Evolutionary conservation across 768 basidiomycete species (phyloP).

Genomic region (Collybia mongolica): DNA sequence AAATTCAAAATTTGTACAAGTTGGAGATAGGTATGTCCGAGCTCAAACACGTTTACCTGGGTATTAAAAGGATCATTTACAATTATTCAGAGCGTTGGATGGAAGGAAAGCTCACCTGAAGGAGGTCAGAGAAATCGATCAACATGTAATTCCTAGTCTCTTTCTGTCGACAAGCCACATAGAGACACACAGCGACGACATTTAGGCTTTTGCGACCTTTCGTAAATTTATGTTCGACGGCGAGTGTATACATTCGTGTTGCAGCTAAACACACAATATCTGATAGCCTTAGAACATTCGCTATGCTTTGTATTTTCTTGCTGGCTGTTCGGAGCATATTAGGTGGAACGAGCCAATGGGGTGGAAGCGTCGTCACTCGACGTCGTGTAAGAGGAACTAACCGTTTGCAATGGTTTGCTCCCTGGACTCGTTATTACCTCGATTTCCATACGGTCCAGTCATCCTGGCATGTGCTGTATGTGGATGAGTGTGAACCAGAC

Average conservation of each 20-base stretch:
- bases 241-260: conserved; percentile 86
- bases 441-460: conserved; percentile 79
- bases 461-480: conserved; percentile 76
- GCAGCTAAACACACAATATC: conserved; percentile 82
- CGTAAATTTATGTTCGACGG: conserved; percentile 91
- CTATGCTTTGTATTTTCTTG: conserved; percentile 81
- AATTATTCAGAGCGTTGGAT: neutral
- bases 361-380: neutral
- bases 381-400: conserved; percentile 28
- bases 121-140: conserved; percentile 96
- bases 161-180: conserved; percentile 89
- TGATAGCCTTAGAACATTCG: conserved; percentile 72
- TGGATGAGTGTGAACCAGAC: conserved; percentile 3
- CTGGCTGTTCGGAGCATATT: conserved; percentile 48
- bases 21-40: conserved; percentile 94
- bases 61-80: neutral
- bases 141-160: conserved; percentile 95
- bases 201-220: conserved; percentile 91
- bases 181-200: conserved; percentile 94
- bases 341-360: neutral
- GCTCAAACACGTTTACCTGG: conserved; percentile 96
- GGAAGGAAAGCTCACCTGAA: conserved; percentile 56
- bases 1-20: conserved; percentile 87
- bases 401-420: conserved; percentile 93
- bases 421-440: conserved; percentile 77